Evolutionary conservation across 2,329 filamentous ascomycete species (phyloP).

Genomic region (Microdochium nivale): DNA sequence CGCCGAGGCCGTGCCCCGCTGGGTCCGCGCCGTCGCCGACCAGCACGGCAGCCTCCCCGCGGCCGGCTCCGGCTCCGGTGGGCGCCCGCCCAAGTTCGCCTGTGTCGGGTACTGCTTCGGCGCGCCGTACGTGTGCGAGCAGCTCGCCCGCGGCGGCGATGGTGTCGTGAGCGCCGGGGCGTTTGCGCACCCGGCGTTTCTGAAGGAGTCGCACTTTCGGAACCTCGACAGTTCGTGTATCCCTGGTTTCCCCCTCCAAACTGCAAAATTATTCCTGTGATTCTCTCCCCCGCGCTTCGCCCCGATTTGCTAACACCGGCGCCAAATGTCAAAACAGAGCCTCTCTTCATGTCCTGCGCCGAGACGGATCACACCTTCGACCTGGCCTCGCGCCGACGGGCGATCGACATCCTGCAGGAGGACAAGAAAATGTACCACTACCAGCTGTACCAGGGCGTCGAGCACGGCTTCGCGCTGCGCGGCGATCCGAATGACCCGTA

Average conservation of each 20-base stretch:
- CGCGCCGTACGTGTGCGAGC: conserved; percentile 33
- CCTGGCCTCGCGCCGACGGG: conserved; percentile 24
- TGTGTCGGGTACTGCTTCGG: conserved; percentile 24
- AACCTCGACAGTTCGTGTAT: conserved; percentile 24
- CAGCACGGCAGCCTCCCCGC: conserved; percentile 23
- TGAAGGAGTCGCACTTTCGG: conserved; percentile 36
- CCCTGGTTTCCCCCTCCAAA: no score
- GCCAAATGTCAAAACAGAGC: conserved; percentile 19
- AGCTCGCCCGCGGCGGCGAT: conserved; percentile 24
- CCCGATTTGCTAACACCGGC: no score
- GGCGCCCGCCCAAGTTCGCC: neutral
- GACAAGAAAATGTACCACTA: conserved; percentile 46
- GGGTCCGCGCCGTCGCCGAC: conserved; percentile 28
- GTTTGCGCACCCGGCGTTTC: conserved; percentile 40
- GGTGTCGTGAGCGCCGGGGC: conserved; percentile 29
- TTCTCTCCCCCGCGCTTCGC: no score
- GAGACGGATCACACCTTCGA: conserved; percentile 35
- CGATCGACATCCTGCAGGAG: conserved; percentile 31
- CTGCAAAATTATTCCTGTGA: no score
- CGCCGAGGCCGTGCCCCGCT: conserved; percentile 30
- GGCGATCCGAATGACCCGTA: conserved; percentile 37
- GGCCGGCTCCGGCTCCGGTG: conserved; percentile 30
- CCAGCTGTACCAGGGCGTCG: conserved; percentile 51
- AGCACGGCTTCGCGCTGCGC: conserved; percentile 56
- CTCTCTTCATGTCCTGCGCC: conserved; percentile 35